phyloP scores from a whole-genome alignment of 108 stramenopile species.

The Skeletonema costatum region DNA sequence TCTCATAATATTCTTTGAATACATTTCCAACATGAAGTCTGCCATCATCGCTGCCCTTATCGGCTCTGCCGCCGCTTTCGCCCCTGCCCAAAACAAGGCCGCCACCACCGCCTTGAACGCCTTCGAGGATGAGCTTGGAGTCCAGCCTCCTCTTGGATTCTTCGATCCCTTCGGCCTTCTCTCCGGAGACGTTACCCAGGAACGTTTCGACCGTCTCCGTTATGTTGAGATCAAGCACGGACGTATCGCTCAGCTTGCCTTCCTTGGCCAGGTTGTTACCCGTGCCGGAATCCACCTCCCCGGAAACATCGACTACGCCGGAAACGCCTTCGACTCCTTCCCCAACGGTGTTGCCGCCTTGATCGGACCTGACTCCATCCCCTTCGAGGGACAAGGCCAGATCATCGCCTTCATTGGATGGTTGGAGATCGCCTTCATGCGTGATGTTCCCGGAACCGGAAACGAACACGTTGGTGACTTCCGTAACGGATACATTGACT shows the following conservation, averaged over 20 bases:
- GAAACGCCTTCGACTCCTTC: constrained; percentile 56
- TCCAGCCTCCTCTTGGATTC: no score
- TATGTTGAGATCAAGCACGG: constrained; percentile 69
- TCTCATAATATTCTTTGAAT: neutral
- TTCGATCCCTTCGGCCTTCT: no score
- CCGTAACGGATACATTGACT: constrained; percentile 78
- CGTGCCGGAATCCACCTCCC: constrained; percentile 64
- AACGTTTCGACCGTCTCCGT: constrained; percentile 43
- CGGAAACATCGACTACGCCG: constrained; percentile 69
- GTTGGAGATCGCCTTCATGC: constrained; percentile 51
- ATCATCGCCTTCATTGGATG: constrained; percentile 60
- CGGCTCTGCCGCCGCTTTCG: constrained; percentile 44
- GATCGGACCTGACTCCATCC: constrained; percentile 39
- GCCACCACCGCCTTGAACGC: no score
- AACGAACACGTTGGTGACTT: constrained; percentile 77
- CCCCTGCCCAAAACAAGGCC: no score
- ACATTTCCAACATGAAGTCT: constrained; percentile 14
- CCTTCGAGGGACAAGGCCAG: constrained; percentile 15
- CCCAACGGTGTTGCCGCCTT: constrained; percentile 63
- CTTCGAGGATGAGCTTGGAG: no score
- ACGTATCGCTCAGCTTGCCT: constrained; percentile 58
- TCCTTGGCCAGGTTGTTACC: constrained; percentile 45
- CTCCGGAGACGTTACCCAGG: constrained; percentile 11
- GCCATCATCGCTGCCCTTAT: constrained; percentile 18
- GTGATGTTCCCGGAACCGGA: constrained; percentile 19